These are phyloP conservation scores for Camelina neglecta DNA, from an alignment of 345 rosid genomes.

Conservation along the genomic window DNA sequence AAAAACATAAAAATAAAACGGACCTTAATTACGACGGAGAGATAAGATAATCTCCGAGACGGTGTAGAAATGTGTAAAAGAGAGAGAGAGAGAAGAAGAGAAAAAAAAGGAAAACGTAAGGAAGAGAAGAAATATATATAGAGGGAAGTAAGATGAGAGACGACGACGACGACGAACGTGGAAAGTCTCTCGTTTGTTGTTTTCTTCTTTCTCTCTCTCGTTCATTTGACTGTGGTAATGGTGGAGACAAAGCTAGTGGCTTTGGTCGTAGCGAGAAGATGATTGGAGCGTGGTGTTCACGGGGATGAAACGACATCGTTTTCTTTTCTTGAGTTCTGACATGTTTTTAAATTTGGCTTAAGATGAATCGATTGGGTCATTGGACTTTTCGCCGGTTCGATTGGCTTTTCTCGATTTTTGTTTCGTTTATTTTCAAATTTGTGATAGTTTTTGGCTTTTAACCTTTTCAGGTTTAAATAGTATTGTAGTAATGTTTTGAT, in stretches of 20 bases:
- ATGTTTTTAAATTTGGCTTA: slow-evolving; percentile 13
- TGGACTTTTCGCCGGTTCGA: slow-evolving; percentile 40
- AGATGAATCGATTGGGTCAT: slow-evolving; percentile 30
- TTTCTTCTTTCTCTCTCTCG: slow-evolving; percentile 9
- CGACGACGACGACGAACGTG: slow-evolving; percentile 28
- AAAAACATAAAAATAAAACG: background rate
- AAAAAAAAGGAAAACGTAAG: background rate
- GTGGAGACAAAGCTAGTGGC: slow-evolving; percentile 31
- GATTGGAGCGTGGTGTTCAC: slow-evolving; percentile 38
- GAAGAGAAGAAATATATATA: slow-evolving; percentile 55
- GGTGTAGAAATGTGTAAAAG: background rate
- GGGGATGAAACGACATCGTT: slow-evolving; percentile 27
- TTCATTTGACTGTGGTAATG: slow-evolving; percentile 36
- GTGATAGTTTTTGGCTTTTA: background rate
- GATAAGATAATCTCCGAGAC: background rate
- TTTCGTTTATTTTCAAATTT: background rate
- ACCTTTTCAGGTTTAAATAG: background rate
- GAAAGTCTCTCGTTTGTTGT: slow-evolving; percentile 36
- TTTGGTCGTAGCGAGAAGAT: slow-evolving; percentile 4
- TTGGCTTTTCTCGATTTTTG: slow-evolving; percentile 23
- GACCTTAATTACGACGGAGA: slow-evolving; percentile 35
- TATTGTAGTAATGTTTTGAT: background rate
- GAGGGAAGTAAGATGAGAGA: slow-evolving; percentile 11
- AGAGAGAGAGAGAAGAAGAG: background rate
- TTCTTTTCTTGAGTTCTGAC: slow-evolving; percentile 11